These are phyloP conservation scores for Globisporangium solare DNA, from an alignment of 352 stramenopile genomes.

Conservation along the genomic window DNA sequence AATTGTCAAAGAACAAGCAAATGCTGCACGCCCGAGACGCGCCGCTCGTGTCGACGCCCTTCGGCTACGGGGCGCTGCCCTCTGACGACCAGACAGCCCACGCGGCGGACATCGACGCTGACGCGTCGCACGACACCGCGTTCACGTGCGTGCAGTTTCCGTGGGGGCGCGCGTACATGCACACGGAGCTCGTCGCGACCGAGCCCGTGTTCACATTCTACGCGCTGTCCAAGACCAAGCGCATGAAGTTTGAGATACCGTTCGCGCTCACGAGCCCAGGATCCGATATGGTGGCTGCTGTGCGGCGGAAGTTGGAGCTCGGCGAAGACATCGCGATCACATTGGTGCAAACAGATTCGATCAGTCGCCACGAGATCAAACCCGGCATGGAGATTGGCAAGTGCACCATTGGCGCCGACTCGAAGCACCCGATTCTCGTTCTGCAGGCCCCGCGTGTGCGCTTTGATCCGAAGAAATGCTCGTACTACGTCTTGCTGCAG, in stretches of 20 bases:
- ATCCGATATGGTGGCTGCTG: conserved; percentile 52
- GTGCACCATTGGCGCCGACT: conserved; percentile 54
- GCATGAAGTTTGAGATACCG: conserved; percentile 61
- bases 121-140: conserved; percentile 18
- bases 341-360: conserved; percentile 71
- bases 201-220: conserved; percentile 78
- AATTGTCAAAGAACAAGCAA: neutral
- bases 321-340: conserved; percentile 49
- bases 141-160: conserved; percentile 72
- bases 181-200: conserved; percentile 47
- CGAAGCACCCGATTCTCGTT: conserved; percentile 68
- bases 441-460: conserved; percentile 58
- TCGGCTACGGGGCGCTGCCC: conserved; percentile 58
- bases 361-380: conserved; percentile 66
- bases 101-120: conserved; percentile 5
- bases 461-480: conserved; percentile 63
- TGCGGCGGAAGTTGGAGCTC: conserved; percentile 44
- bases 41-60: conserved; percentile 56
- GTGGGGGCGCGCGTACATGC: conserved; percentile 69
- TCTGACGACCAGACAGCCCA: conserved; percentile 14
- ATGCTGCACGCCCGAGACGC: conserved; percentile 20
- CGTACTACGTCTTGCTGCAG: conserved; percentile 45
- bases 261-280: conserved; percentile 52
- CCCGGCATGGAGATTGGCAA: conserved; percentile 52
- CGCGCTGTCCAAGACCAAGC: conserved; percentile 50